These are phyloP conservation scores for Porpolomopsis calyptriformis DNA, from an alignment of 768 basidiomycete species.

Conservation along the genomic window DNA sequence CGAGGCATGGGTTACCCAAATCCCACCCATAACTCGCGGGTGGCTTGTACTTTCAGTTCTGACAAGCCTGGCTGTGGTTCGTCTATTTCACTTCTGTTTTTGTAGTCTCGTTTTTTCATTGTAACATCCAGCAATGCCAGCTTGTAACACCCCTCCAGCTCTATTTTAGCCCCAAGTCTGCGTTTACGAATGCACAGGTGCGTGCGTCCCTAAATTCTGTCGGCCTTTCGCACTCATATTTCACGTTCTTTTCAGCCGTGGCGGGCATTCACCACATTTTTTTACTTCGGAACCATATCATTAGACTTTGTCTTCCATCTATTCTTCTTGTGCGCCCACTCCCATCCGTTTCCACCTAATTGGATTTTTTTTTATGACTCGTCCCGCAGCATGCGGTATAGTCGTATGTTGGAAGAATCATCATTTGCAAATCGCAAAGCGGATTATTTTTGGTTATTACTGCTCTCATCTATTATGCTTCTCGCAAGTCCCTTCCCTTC, in stretches of 20 bases:
- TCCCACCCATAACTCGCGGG: constrained; percentile 81
- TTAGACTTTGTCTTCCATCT: constrained; percentile 94
- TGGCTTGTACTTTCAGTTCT: constrained; percentile 77
- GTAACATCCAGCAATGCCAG: constrained; percentile 68
- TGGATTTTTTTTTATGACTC: background rate
- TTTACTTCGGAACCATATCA: constrained; percentile 90
- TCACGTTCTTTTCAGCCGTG: constrained; percentile 48
- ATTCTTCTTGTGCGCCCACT: constrained; percentile 86
- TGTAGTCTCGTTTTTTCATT: background rate
- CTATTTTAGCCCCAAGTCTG: constrained; percentile 84
- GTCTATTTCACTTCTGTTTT: constrained; percentile 21
- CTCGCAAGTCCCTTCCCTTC: constrained; percentile 43
- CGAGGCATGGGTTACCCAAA: constrained; percentile 84
- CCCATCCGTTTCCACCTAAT: background rate
- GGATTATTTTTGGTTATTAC: constrained; percentile 91
- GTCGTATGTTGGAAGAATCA: constrained; percentile 92
- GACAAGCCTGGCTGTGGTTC: constrained; percentile 77
- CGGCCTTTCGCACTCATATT: background rate
- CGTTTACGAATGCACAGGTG: constrained; percentile 75
- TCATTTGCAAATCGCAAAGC: constrained; percentile 85
- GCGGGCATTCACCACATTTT: constrained; percentile 84
- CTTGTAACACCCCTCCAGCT: constrained; percentile 83
- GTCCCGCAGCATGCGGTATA: constrained; percentile 97
- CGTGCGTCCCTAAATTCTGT: constrained; percentile 12
- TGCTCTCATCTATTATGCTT: constrained; percentile 75